Percentiles rank a stretch among this genome's conserved stretches.
Evolutionary conservation across 805 yeast genomes (phyloP).

Genomic region (Metschnikowia vanudenii): DNA sequence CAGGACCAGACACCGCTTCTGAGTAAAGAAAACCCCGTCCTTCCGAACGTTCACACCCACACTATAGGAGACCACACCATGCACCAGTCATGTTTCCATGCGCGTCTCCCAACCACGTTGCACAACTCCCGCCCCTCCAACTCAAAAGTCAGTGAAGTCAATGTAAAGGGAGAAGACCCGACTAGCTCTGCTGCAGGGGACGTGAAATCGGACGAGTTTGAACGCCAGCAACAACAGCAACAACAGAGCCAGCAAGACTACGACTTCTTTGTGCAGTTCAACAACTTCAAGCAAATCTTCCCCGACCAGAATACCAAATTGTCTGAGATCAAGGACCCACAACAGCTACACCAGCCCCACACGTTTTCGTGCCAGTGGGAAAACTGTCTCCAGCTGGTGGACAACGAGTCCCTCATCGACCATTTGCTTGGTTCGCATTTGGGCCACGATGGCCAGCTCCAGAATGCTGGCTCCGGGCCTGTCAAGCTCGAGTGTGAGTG

Average conservation of each 20-base stretch:
- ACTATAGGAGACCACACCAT: constrained; percentile 10
- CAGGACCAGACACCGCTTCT: constrained; percentile 10
- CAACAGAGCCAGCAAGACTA: constrained; percentile 27
- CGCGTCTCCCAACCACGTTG: constrained; percentile 32
- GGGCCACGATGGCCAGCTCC: constrained; percentile 41
- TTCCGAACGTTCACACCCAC: not conserved
- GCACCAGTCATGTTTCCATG: constrained; percentile 47
- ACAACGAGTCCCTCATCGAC: constrained; percentile 30
- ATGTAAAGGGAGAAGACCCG: not conserved
- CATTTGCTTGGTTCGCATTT: constrained; percentile 51
- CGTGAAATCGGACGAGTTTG: not conserved
- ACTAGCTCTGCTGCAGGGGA: not conserved
- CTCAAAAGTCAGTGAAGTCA: too few species aligned
- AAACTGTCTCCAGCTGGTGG: constrained; percentile 48
- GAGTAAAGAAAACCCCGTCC: not conserved
- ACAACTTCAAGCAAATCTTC: constrained; percentile 26
- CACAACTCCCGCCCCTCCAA: not conserved
- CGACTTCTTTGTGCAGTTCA: constrained; percentile 39
- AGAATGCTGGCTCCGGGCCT: not conserved
- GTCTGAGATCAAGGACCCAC: constrained; percentile 3
- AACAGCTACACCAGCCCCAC: constrained; percentile 1
- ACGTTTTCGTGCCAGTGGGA: constrained; percentile 62
- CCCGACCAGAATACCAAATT: constrained; percentile 4
- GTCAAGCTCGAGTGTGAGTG: constrained; percentile 61
- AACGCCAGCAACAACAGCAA: not conserved